Evolutionary conservation across 1,139 yeast species (phyloP).

Genomic region (Candida sp.): DNA sequence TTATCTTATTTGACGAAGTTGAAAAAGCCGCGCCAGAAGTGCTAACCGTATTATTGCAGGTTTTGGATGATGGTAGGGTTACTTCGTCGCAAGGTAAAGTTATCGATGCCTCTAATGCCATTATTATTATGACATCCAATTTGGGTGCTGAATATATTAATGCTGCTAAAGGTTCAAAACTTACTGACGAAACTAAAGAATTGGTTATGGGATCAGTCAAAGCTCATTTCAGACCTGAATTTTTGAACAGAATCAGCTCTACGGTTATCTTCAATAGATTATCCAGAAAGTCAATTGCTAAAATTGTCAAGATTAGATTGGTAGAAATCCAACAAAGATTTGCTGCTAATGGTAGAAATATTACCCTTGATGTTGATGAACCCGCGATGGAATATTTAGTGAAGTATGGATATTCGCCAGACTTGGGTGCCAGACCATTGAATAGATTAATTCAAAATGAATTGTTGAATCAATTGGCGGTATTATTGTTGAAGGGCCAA

Average conservation of each 20-base stretch:
- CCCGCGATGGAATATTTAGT: slow-evolving; percentile 80
- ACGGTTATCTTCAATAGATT: slow-evolving; percentile 90
- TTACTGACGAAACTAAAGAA: slow-evolving; percentile 65
- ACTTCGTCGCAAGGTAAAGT: slow-evolving; percentile 93
- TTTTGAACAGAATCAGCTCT: slow-evolving; percentile 91
- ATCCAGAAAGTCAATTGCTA: slow-evolving; percentile 86
- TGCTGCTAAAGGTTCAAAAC: slow-evolving; percentile 60
- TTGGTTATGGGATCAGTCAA: slow-evolving; percentile 84
- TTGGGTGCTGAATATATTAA: slow-evolving; percentile 91
- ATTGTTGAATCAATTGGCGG: slow-evolving; percentile 82
- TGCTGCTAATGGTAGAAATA: slow-evolving; percentile 74
- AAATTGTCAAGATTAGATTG: slow-evolving; percentile 84
- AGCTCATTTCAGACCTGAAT: slow-evolving; percentile 95
- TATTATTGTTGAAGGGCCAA: slow-evolving; percentile 84
- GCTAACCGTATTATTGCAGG: slow-evolving; percentile 83
- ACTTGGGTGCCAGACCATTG: slow-evolving; percentile 96
- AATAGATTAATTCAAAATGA: slow-evolving; percentile 91
- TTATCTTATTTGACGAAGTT: slow-evolving; percentile 90
- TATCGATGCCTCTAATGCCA: slow-evolving; percentile 88
- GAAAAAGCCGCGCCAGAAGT: slow-evolving; percentile 97
- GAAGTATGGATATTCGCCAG: slow-evolving; percentile 84
- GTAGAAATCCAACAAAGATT: slow-evolving; percentile 83
- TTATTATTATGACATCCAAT: slow-evolving; percentile 95
- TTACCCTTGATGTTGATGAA: slow-evolving; percentile 65
- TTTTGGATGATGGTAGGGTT: slow-evolving; percentile 94